A percentile compares a stretch with the other conserved stretches of the same genome.
Conservation (phyloP, 2,329 filamentous ascomycete species). For the Sporothrix brunneoviolacea region DNA sequence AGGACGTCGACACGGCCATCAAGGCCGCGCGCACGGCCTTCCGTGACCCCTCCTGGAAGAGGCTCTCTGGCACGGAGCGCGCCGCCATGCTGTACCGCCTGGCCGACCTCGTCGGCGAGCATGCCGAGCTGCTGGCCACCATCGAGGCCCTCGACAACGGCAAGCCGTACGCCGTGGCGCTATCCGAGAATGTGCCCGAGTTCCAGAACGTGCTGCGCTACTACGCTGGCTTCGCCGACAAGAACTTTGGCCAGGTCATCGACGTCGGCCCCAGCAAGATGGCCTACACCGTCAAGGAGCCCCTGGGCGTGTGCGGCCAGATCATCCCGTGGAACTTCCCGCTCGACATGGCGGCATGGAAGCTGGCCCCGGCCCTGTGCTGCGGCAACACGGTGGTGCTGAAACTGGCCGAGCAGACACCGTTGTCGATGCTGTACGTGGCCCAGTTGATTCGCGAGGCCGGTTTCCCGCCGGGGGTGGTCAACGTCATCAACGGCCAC, state of each 20-base stretch:
- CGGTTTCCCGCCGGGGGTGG: constrained; percentile 66
- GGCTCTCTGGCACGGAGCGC: constrained; percentile 60
- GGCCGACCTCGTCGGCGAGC: constrained; percentile 59
- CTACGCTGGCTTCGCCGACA: constrained; percentile 75
- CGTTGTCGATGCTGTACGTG: constrained; percentile 53
- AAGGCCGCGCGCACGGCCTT: constrained; percentile 63
- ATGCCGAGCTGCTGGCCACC: constrained; percentile 45
- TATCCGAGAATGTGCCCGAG: constrained; percentile 55
- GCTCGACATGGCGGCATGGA: constrained; percentile 64
- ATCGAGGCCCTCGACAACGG: constrained; percentile 75
- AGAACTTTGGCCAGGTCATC: constrained; percentile 72
- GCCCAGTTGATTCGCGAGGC: constrained; percentile 60
- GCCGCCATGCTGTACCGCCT: constrained; percentile 64
- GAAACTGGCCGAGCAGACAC: constrained; percentile 57
- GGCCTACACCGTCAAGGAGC: constrained; percentile 70
- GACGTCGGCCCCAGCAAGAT: constrained; percentile 63
- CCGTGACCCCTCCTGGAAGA: constrained; percentile 59
- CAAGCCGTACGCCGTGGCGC: constrained; percentile 62
- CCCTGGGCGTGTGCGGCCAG: constrained; percentile 67
- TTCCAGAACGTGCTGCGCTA: constrained; percentile 53
- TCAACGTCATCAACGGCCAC: constrained; percentile 65
- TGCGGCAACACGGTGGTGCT: constrained; percentile 55
- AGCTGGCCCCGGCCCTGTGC: constrained; percentile 60
- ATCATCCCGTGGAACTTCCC: constrained; percentile 76
- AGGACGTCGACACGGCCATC: constrained; percentile 66